Evolutionary conservation across 345 rosid genomes (phyloP), one percentile per base, ranked within the genome.

Genomic region (Populus deltoides): DNA sequence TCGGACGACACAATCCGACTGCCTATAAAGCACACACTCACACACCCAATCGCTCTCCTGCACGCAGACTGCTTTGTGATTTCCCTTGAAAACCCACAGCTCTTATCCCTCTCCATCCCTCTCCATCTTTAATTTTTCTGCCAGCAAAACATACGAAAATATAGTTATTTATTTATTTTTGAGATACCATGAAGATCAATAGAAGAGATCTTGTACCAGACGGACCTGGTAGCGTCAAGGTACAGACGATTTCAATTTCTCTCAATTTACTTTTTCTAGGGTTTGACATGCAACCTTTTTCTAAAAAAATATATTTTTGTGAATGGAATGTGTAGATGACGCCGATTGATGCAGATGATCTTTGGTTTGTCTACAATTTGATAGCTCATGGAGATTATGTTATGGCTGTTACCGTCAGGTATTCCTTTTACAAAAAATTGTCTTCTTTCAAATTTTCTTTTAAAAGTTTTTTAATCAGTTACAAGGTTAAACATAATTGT

Each of bases 391-490:
- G 94, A 25, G 98, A 95, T 83, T 69, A 85, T 27, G 97, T 95
- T 17, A 91, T 91, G 99, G 90, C 99, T 45, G 87, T 83, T 79
- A 95, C 99, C 59, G 96, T 95, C 76, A 90, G 99, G 99, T 95
- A 51, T 35, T 16, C 17, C 20, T 33, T 55, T 51, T 25, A 10
- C n/a, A 10, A 15, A 12, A 6, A 8, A 8, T 29, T 20, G 4
- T 73, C 8, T 2, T 63, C 17, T 63, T 6, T 35, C 20, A 3
- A 22, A 25, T n/a, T 25, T 17, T 38, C 13, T 59, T 38, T 29
- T 1, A 20, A 24, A 1, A 41, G 3, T 10, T 66, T 31, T 13
- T 11, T 12, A 12, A 27, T 22, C 7, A 27, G 31, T 66, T 9
- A 25, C 7, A 25, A 62, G 27, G 15, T 62, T 2, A 16, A 16